These are phyloP conservation scores for Kentomonas sorsogonicus DNA, from an alignment of 208 protist species.

Conservation along the genomic window DNA sequence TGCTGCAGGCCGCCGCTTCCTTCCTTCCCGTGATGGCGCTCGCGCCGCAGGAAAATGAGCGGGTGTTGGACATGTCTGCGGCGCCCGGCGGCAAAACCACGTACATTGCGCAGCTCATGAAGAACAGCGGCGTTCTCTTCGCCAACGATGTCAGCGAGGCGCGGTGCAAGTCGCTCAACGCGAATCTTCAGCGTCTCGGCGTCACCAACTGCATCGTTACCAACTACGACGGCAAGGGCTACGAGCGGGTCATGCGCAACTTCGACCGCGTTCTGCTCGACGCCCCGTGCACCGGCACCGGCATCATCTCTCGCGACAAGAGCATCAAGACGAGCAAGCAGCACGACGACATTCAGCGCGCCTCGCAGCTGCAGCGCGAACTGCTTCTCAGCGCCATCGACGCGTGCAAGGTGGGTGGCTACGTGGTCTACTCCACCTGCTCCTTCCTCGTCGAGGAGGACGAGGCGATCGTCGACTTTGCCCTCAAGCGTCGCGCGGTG, in stretches of 20 bases:
- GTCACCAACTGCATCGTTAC: conserved; percentile 92
- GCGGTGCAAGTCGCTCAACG: conserved; percentile 93
- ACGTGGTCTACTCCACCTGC: conserved; percentile 99
- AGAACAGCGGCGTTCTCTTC: conserved; percentile 97
- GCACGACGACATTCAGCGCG: conserved; percentile 88
- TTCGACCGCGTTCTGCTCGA: conserved; percentile 95
- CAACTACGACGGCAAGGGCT: conserved; percentile 94
- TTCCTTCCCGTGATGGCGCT: conserved; percentile 98
- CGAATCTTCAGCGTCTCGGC: conserved; percentile 96
- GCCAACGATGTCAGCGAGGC: conserved; percentile 97
- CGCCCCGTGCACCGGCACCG: conserved; percentile 98
- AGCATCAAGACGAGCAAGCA: conserved; percentile 94
- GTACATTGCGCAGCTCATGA: conserved; percentile 97
- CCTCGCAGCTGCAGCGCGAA: conserved; percentile 93
- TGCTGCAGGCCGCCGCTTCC: conserved; percentile 98
- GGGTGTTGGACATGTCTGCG: conserved; percentile 97
- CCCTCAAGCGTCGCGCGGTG: conserved; percentile 88
- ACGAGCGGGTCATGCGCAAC: conserved; percentile 85
- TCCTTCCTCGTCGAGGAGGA: conserved; percentile 97
- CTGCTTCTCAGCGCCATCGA: conserved; percentile 98
- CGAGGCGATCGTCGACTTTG: conserved; percentile 98
- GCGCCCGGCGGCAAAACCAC: conserved; percentile 99
- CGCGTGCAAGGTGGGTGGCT: conserved; percentile 91
- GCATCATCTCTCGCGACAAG: conserved; percentile 98
- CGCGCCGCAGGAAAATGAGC: conserved; percentile 90